Evolutionary conservation across 495 filamentous ascomycete species (phyloP).

Genomic region (Xylaria cubensis): DNA sequence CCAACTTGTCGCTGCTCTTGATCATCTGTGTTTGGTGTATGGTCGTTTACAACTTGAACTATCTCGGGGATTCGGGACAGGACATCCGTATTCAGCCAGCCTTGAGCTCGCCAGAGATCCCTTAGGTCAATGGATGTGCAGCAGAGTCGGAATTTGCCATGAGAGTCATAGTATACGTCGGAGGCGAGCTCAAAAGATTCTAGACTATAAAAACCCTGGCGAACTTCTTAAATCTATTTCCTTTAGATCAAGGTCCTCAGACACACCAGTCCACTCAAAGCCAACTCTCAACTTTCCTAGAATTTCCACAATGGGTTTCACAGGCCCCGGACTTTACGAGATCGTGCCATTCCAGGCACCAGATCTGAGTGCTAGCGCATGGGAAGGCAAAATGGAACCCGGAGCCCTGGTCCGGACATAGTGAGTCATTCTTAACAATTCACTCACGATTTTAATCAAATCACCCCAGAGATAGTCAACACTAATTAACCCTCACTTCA

Average conservation of each 20-base stretch:
- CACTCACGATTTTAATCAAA: not conserved
- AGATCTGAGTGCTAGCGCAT: not conserved
- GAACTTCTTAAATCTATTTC: not conserved
- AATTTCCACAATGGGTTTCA: not conserved
- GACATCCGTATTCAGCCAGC: not conserved
- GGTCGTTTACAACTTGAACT: not conserved
- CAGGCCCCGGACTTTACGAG: conserved; percentile 2
- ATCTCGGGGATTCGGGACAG: too few relatives aligned
- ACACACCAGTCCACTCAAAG: not conserved
- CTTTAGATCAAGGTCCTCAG: not conserved
- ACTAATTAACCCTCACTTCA: not conserved
- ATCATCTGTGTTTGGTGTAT: not conserved
- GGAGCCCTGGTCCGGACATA: not conserved
- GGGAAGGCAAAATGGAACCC: not conserved
- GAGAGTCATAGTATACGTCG: not conserved
- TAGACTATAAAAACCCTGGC: not conserved
- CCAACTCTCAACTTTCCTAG: not conserved
- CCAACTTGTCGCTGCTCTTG: not conserved
- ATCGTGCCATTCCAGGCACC: not conserved
- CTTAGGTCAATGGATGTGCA: not conserved
- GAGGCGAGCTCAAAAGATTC: not conserved
- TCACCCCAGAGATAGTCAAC: not conserved
- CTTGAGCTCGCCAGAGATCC: not conserved
- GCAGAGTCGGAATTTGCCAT: not conserved
- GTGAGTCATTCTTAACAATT: not conserved